Evolutionary conservation across 768 basidiomycete species (phyloP).

Genomic region (Kwoniella bestiolae): DNA sequence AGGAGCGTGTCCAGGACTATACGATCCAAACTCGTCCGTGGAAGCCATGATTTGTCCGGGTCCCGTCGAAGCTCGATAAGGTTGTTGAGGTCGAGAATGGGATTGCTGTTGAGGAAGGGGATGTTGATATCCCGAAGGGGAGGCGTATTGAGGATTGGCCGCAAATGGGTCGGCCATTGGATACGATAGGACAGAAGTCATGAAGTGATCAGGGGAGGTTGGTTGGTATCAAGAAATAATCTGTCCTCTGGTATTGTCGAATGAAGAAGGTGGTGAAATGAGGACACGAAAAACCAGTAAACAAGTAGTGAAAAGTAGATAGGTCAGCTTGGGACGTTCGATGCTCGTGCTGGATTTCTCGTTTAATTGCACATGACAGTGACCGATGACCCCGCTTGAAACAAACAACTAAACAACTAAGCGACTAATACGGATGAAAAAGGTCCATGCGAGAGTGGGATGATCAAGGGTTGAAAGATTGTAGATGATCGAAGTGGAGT

Average conservation of each 20-base stretch:
- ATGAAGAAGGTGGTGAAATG: not conserved
- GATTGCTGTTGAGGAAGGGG: slow-evolving; percentile 2
- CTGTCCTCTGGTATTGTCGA: not conserved
- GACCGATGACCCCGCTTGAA: not conserved
- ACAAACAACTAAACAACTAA: slow-evolving; percentile 1
- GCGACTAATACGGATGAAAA: not conserved
- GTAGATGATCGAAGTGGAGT: not conserved
- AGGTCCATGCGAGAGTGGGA: not conserved
- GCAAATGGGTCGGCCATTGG: slow-evolving; percentile 52
- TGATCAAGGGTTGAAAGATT: not conserved
- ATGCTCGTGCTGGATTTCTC: not conserved
- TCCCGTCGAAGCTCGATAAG: slow-evolving; percentile 16
- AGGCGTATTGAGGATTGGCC: slow-evolving; percentile 23
- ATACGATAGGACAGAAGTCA: slow-evolving; percentile 47
- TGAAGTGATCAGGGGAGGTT: slow-evolving; percentile 25
- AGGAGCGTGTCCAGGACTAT: slow-evolving; percentile 16
- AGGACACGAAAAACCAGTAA: not conserved
- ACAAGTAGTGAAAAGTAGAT: not conserved
- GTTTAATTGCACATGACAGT: slow-evolving; percentile 10
- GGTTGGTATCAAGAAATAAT: not conserved
- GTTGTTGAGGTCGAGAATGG: slow-evolving; percentile 7
- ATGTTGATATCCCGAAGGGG: slow-evolving; percentile 4
- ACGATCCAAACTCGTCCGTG: slow-evolving; percentile 42
- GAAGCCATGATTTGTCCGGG: not conserved
- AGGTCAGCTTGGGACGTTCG: not conserved